A percentile compares a stretch with the other conserved stretches of the same genome.
phyloP scores from a whole-genome alignment of 2,329 filamentous ascomycete genomes.

The Coniochaeta ligniaria region DNA sequence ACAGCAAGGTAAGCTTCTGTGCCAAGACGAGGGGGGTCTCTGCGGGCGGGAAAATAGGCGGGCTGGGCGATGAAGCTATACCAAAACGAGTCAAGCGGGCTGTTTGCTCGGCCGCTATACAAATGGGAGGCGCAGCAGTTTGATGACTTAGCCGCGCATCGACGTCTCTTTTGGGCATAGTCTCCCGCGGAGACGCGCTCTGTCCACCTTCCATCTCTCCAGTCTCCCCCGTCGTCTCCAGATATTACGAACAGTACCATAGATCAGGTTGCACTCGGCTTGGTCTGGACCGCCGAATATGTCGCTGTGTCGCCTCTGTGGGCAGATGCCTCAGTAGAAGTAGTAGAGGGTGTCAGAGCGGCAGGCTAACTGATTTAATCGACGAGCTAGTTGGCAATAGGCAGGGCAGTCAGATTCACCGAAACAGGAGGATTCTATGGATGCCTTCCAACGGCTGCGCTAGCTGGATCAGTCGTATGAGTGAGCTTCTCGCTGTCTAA shows the following conservation, averaged over 20 bases:
- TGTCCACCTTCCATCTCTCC: neutral
- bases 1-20: neutral
- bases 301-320: neutral
- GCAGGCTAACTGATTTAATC: neutral
- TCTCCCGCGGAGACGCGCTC: neutral
- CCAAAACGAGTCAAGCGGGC: neutral
- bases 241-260: neutral
- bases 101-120: neutral
- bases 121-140: neutral
- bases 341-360: neutral
- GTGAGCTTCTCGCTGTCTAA: neutral
- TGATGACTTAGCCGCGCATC: conserved; percentile 3
- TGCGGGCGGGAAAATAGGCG: neutral
- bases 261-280: neutral
- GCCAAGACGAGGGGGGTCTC: neutral
- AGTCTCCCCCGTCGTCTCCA: neutral
- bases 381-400: neutral
- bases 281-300: neutral
- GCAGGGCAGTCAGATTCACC: neutral
- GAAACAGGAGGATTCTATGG: neutral
- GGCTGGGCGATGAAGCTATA: neutral
- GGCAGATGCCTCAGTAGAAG: neutral
- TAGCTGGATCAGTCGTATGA: neutral
- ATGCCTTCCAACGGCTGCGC: neutral
- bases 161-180: neutral